phyloP scores from a whole-genome alignment of 495 filamentous ascomycete genomes.

The Choiromyces venosus region DNA sequence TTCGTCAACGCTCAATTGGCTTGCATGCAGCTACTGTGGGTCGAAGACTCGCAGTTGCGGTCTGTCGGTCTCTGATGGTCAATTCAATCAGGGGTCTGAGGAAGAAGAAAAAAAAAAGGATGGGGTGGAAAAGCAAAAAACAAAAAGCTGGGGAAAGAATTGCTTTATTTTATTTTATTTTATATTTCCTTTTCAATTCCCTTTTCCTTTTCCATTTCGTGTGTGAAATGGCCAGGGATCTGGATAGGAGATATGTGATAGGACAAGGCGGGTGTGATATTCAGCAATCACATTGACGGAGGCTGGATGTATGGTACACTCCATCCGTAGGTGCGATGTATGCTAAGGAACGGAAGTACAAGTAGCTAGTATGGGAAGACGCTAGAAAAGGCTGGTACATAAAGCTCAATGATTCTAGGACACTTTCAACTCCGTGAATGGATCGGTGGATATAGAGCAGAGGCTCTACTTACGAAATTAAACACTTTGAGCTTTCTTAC shows the following conservation, averaged over 20 bases:
- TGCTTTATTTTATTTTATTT: neutral
- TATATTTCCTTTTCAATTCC: neutral
- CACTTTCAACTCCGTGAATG: neutral
- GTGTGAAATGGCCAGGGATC: constrained; percentile 29
- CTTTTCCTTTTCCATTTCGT: constrained; percentile 14
- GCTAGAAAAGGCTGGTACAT: constrained; percentile 13
- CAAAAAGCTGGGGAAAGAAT: constrained; percentile 32
- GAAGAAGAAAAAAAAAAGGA: constrained; percentile 6
- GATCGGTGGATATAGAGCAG: neutral
- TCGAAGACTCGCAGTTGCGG: constrained; percentile 6
- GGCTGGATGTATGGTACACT: constrained; percentile 30
- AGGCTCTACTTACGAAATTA: neutral
- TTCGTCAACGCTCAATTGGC: constrained; percentile 38
- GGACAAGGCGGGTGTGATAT: constrained; percentile 9
- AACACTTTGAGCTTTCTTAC: neutral
- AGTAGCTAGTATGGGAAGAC: constrained; percentile 22
- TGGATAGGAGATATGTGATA: constrained; percentile 35
- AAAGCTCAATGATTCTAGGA: neutral
- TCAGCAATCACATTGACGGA: constrained; percentile 34
- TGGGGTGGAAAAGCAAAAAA: constrained; percentile 26
- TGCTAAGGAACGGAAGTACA: constrained; percentile 22
- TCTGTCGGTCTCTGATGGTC: constrained; percentile 23
- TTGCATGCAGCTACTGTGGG: constrained; percentile 35
- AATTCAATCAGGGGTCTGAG: constrained; percentile 12
- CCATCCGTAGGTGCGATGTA: neutral